A percentile compares a stretch with the other conserved stretches of the same genome.
phyloP scores from a whole-genome alignment of 1,284 basidiomycete genomes.

The Pascua guehoae region DNA sequence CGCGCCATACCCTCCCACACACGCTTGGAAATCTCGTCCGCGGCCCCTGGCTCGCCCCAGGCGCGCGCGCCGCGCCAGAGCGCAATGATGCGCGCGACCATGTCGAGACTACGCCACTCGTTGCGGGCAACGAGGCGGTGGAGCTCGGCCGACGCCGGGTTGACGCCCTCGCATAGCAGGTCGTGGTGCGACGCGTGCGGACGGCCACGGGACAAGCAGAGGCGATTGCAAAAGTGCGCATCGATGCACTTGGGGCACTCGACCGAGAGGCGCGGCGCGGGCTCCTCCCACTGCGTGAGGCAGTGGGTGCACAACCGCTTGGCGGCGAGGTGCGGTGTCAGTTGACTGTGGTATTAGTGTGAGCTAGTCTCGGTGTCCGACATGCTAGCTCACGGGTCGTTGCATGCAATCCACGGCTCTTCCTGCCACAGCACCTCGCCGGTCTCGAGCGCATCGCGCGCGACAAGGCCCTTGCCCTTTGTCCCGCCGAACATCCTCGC shows the following conservation, averaged over 20 bases:
- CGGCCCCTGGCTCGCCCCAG: constrained; percentile 48
- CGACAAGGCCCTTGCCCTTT: constrained; percentile 81
- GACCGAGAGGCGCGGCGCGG: constrained; percentile 24
- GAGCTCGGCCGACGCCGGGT: constrained; percentile 63
- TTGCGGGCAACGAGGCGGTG: constrained; percentile 59
- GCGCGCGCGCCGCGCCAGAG: constrained; percentile 61
- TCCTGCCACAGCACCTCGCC: constrained; percentile 80
- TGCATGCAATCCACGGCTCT: constrained; percentile 50
- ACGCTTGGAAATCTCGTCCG: constrained; percentile 26
- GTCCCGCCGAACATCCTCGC: constrained; percentile 65
- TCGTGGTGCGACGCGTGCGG: constrained; percentile 61
- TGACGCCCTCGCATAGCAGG: constrained; percentile 69
- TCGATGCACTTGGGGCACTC: constrained; percentile 43
- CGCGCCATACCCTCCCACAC: constrained; percentile 43
- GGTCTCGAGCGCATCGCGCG: constrained; percentile 61
- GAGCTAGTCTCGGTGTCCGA: neutral
- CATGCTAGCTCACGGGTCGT: constrained; percentile 39
- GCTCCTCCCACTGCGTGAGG: constrained; percentile 27
- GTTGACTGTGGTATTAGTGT: constrained; percentile 14
- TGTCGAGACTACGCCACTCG: constrained; percentile 72
- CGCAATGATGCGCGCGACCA: constrained; percentile 63
- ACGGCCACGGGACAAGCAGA: constrained; percentile 59
- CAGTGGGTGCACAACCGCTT: constrained; percentile 39
- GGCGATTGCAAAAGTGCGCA: constrained; percentile 71
- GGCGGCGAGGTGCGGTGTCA: constrained; percentile 21